These are phyloP conservation scores for Aureobasidium sp. DNA, from an alignment of 2,329 filamentous ascomycete species.

Conservation along the genomic window DNA sequence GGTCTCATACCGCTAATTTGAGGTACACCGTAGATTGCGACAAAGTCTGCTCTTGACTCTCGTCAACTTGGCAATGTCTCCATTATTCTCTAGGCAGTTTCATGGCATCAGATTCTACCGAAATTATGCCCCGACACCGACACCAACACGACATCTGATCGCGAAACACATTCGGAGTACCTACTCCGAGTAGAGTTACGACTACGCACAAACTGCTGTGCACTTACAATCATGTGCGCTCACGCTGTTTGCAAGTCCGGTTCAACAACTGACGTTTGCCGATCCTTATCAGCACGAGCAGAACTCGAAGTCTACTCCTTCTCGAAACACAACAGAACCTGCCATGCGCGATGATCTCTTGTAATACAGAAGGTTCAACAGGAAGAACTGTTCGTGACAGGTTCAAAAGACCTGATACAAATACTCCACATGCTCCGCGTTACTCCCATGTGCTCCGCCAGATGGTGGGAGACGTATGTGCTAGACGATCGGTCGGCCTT, in stretches of 20 bases:
- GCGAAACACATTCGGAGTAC: background rate
- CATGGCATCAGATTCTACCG: background rate
- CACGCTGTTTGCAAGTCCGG: background rate
- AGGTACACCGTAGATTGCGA: background rate
- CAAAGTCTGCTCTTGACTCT: background rate
- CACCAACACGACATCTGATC: background rate
- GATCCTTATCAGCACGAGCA: background rate
- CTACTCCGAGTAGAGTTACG: background rate
- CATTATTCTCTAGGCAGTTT: slow-evolving; percentile 1
- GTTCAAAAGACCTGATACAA: background rate
- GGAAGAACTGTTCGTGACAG: background rate
- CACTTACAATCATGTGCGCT: background rate
- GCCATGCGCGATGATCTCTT: background rate
- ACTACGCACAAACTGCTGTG: background rate
- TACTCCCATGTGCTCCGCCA: background rate
- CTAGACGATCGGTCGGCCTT: background rate
- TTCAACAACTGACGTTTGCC: slow-evolving; percentile 2
- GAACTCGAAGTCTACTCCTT: background rate
- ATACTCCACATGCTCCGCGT: background rate
- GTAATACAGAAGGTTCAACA: background rate
- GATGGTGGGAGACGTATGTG: background rate
- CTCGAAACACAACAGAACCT: slow-evolving; percentile 1
- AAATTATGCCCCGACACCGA: background rate
- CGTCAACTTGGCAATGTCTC: slow-evolving; percentile 1
- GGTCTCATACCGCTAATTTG: background rate